These are phyloP conservation scores for Blastocystis sp. DNA, from an alignment of 352 stramenopile genomes.

Conservation along the genomic window DNA sequence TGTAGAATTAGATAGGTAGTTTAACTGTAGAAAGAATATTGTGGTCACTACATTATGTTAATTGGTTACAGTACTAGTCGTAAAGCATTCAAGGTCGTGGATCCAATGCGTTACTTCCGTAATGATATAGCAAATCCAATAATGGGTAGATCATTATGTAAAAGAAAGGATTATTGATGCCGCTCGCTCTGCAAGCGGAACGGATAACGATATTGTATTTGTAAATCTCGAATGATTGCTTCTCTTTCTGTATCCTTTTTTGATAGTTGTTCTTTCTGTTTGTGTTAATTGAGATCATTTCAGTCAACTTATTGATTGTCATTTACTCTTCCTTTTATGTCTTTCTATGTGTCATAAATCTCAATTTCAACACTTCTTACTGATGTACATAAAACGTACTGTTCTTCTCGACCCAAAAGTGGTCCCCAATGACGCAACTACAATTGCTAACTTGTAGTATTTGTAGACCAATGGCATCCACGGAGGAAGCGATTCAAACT, in stretches of 20 bases:
- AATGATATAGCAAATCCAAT: background rate
- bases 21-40: background rate
- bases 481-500: conserved; percentile 27
- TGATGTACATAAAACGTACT: too few relatives aligned
- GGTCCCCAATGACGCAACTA: too few relatives aligned
- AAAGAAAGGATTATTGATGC: conserved; percentile 1
- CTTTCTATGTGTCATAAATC: background rate
- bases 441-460: too few relatives aligned
- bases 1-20: background rate
- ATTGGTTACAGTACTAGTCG: conserved; percentile 33
- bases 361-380: too few relatives aligned
- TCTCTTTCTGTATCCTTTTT: background rate
- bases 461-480: background rate
- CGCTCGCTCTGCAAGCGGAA: background rate
- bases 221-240: conserved; percentile 39
- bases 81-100: conserved; percentile 44
- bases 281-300: background rate
- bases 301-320: too few relatives aligned
- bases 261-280: background rate
- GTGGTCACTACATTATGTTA: conserved; percentile 43
- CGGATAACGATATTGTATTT: conserved; percentile 62
- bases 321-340: background rate
- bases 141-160: conserved; percentile 50
- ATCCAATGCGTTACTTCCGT: conserved; percentile 61
- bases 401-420: too few relatives aligned